phyloP scores from a whole-genome alignment of 805 yeast genomes.

The Candida succiphila region DNA sequence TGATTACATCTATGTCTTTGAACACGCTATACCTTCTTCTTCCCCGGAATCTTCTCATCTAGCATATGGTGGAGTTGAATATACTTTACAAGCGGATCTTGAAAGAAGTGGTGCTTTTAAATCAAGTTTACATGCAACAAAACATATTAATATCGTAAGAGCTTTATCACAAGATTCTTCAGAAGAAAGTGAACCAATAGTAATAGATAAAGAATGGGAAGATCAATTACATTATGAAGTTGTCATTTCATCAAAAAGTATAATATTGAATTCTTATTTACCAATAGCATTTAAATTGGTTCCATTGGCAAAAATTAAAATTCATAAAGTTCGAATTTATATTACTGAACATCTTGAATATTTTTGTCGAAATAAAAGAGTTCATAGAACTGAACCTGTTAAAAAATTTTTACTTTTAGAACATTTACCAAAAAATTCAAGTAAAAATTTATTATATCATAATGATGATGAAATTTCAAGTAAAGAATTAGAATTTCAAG shows the following conservation, averaged over 20 bases:
- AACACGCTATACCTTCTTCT: constrained; percentile 73
- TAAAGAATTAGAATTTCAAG: constrained; percentile 75
- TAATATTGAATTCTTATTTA: constrained; percentile 71
- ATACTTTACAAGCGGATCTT: constrained; percentile 57
- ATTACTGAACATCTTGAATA: constrained; percentile 87
- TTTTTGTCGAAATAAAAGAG: constrained; percentile 75
- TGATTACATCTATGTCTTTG: constrained; percentile 87
- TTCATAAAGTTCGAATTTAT: constrained; percentile 80
- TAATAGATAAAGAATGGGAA: constrained; percentile 89
- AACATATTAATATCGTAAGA: constrained; percentile 61
- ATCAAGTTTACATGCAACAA: constrained; percentile 53
- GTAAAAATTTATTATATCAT: constrained; percentile 35
- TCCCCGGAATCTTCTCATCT: constrained; percentile 74
- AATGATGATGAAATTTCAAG: constrained; percentile 52
- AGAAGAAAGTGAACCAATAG: constrained; percentile 90
- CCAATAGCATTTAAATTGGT: constrained; percentile 79
- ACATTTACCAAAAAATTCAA: constrained; percentile 51
- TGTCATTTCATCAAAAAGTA: constrained; percentile 80
- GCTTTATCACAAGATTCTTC: constrained; percentile 68
- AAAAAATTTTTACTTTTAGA: constrained; percentile 75
- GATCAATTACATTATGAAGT: constrained; percentile 85
- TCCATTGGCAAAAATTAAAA: constrained; percentile 78
- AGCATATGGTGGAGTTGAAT: constrained; percentile 73
- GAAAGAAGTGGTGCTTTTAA: constrained; percentile 84
- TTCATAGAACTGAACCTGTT: constrained; percentile 87